Evolutionary conservation across 257 asterid species (phyloP).

Genomic region (Pogostemon cablin): DNA sequence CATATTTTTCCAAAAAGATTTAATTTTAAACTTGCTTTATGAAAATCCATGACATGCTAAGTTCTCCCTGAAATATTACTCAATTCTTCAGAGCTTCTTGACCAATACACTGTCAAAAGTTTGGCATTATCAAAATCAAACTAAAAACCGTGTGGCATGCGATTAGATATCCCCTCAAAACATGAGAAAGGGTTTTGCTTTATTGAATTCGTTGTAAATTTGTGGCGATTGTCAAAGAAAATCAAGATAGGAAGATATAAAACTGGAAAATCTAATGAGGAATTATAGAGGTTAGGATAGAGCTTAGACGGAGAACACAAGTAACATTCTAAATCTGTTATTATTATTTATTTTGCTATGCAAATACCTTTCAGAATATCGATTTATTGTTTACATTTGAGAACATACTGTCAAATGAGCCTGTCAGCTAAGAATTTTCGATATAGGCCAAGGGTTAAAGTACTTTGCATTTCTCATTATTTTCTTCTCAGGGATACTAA

Average conservation of each 20-base stretch:
- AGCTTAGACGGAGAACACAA: too few relatives aligned
- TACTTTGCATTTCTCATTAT: conserved; percentile 9
- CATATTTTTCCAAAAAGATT: background rate
- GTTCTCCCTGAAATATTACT: background rate
- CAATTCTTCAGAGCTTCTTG: background rate
- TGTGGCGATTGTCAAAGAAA: background rate
- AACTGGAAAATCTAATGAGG: background rate
- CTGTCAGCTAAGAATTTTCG: background rate
- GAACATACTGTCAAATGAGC: conserved; percentile 1
- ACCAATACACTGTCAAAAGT: background rate
- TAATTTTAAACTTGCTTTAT: background rate
- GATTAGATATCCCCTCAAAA: background rate
- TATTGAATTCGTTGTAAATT: background rate
- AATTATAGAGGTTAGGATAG: background rate
- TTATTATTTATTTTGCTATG: background rate
- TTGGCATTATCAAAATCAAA: background rate
- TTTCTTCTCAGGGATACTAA: conserved; percentile 9
- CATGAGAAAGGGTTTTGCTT: background rate
- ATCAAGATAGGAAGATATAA: background rate
- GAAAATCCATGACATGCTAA: background rate
- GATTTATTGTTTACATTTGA: background rate
- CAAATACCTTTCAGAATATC: background rate
- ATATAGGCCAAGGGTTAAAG: conserved; percentile 1
- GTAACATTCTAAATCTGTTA: background rate
- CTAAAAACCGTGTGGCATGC: background rate